Evolutionary conservation across 2,329 filamentous ascomycete species (phyloP), one percentile per base, ranked within the genome.

Genomic region (Fusarium praegraminearum): DNA sequence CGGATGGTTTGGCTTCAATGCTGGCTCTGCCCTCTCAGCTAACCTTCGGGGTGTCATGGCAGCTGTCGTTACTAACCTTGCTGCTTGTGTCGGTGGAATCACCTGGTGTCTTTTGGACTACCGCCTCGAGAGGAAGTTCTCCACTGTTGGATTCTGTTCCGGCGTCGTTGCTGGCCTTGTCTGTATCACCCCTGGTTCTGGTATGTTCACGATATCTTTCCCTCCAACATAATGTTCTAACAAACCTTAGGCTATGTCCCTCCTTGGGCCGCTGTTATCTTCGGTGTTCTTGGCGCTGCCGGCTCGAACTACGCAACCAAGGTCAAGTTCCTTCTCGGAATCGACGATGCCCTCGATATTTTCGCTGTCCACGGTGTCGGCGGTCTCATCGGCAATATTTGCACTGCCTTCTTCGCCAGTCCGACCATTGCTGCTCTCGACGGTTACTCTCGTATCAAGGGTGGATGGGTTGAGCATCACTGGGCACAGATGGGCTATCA

Each of bases 1-100:
- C 18, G 94, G 94, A 56, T 97, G 93, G 94, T 97, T 97, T 76
- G 94, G 94, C 49, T 97, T 97, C 88, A 97, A 97, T 75, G 93
- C 92, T 51, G 93, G 93, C 69, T 94, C 91, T 18, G 93, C 93
- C 16, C 84, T 96, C 57, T 85, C 90, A 50, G 93, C 93, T 53
- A 97, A 96, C 79, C 80, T 97, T 76, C 90, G 94, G 50, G 93
- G 93, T 45, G 87, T 97, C 73, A 93, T 97, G 90, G 94, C 94
- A 45, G 92, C 91, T 13, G 85, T 95, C 2, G 92, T 95, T 44
- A 97, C 94, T 56, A 96, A 97, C 78, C 83, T 97, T 32, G 90
- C 93, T 26, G 94, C 93, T 36, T 93, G 91, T 63, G 88, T 94
- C 11, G 94, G 93, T 59, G 93, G 93, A 49, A 90, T 97, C 52